A percentile compares a stretch with the other conserved stretches of the same genome.
phyloP scores from a whole-genome alignment of 1,284 basidiomycete species.

The Testicularia cyperi region DNA sequence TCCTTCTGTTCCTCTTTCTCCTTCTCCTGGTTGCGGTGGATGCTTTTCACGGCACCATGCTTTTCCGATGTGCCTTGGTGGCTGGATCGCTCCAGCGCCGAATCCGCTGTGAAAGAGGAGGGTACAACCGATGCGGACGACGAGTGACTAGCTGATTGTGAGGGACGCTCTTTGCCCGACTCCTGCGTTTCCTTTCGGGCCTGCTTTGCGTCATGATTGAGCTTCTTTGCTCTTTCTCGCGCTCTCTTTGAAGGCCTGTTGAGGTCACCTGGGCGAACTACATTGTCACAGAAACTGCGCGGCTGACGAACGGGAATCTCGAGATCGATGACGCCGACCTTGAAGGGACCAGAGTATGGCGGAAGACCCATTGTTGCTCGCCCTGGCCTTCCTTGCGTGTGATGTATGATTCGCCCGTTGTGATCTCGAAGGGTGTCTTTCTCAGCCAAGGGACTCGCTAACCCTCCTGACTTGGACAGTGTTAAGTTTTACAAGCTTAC shows the following conservation, averaged over 20 bases:
- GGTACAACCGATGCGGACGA: no score
- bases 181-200: constrained; percentile 1
- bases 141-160: no score
- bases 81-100: no score
- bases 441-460: no score
- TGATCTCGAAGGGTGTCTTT: no score
- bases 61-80: no score
- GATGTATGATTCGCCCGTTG: no score
- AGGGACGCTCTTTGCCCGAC: neutral
- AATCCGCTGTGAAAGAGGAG: no score
- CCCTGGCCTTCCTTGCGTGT: neutral
- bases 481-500: no score
- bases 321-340: constrained; percentile 49
- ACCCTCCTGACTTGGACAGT: no score
- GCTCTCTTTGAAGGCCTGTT: constrained; percentile 15
- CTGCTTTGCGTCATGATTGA: constrained; percentile 8
- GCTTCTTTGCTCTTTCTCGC: constrained; percentile 7
- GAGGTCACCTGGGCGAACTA: constrained; percentile 18
- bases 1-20: constrained; percentile 2
- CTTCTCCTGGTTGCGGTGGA: neutral
- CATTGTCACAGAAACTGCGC: constrained; percentile 35
- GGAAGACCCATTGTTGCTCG: constrained; percentile 36
- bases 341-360: constrained; percentile 37
- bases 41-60: no score
- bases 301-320: constrained; percentile 48